Evolutionary conservation across 805 yeast genomes (phyloP).

Genomic region (Yarrowia sp.): DNA sequence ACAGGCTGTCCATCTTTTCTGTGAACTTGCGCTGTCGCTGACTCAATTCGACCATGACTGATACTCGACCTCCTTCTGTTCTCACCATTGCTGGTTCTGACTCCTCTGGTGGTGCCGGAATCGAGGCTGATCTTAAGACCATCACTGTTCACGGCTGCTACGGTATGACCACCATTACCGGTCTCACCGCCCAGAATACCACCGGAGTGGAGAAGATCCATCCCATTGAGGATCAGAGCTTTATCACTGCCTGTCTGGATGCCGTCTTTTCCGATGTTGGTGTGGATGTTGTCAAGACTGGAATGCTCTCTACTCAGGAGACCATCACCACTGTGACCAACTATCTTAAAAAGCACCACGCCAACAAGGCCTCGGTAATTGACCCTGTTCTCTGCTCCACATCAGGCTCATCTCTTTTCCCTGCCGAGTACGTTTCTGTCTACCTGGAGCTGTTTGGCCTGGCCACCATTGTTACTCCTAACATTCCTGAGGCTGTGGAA

Average conservation of each 20-base stretch:
- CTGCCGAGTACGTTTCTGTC: slow-evolving; percentile 12
- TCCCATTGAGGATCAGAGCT: slow-evolving; percentile 43
- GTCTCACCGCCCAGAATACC: slow-evolving; percentile 76
- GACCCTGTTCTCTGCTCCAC: slow-evolving; percentile 88
- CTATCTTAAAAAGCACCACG: slow-evolving; percentile 38
- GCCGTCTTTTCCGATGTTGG: slow-evolving; percentile 58
- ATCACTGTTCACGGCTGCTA: slow-evolving; percentile 70
- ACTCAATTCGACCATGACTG: slow-evolving; percentile 11
- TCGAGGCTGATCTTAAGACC: slow-evolving; percentile 84
- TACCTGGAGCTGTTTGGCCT: slow-evolving; percentile 43
- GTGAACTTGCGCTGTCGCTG: not conserved
- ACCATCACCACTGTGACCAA: slow-evolving; percentile 49
- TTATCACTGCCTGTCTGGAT: slow-evolving; percentile 49
- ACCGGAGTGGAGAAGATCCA: slow-evolving; percentile 42
- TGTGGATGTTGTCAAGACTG: slow-evolving; percentile 70
- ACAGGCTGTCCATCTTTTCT: not conserved
- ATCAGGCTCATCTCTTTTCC: slow-evolving; percentile 60
- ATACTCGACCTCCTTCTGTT: slow-evolving; percentile 7
- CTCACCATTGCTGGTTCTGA: slow-evolving; percentile 57
- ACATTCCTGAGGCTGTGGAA: slow-evolving; percentile 59
- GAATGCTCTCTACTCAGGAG: slow-evolving; percentile 58
- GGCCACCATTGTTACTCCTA: slow-evolving; percentile 71
- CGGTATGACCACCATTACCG: slow-evolving; percentile 73
- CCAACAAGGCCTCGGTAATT: slow-evolving; percentile 48
- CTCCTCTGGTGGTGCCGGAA: slow-evolving; percentile 87